Percentiles rank a stretch among this genome's conserved stretches.
Conservation (phyloP, 1,284 basidiomycete species). For the Microbotryum violaceum region DNA sequence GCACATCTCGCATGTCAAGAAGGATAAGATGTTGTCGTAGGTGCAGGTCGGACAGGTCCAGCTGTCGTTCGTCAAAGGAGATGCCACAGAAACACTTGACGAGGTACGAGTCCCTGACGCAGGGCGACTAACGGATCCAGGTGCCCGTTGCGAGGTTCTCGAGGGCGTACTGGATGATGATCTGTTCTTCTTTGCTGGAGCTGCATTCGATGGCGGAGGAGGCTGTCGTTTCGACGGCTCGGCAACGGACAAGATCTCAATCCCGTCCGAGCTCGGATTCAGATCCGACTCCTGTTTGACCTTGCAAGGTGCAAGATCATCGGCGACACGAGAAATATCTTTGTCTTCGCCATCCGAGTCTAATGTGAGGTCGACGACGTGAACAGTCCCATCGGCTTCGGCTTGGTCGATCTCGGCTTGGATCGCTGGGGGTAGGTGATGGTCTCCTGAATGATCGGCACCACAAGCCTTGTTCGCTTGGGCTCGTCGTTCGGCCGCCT, state of each 20-base stretch:
- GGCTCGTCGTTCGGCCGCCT: constrained; percentile 73
- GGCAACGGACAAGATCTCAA: constrained; percentile 12
- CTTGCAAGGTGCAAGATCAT: constrained; percentile 8
- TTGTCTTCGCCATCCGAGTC: constrained; percentile 8
- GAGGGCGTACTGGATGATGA: no score
- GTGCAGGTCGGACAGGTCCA: constrained; percentile 71
- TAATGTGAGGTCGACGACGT: constrained; percentile 46
- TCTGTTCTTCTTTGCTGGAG: constrained; percentile 4
- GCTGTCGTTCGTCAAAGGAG: constrained; percentile 22
- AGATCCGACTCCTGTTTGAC: not conserved
- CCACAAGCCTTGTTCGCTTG: constrained; percentile 65
- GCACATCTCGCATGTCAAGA: constrained; percentile 59
- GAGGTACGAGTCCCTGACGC: no score
- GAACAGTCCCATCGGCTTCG: constrained; percentile 59
- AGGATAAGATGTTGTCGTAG: constrained; percentile 51
- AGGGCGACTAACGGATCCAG: no score
- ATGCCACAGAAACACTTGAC: no score
- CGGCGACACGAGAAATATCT: constrained; percentile 35
- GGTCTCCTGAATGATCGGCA: constrained; percentile 39
- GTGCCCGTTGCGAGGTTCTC: no score
- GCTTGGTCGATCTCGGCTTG: constrained; percentile 57
- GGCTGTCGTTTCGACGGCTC: constrained; percentile 12
- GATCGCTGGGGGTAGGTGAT: constrained; percentile 40
- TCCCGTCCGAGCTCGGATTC: constrained; percentile 5
- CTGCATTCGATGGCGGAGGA: constrained; percentile 17